These are phyloP conservation scores for Fusarium torreyae DNA, from an alignment of 2,329 filamentous ascomycete species.

Conservation along the genomic window DNA sequence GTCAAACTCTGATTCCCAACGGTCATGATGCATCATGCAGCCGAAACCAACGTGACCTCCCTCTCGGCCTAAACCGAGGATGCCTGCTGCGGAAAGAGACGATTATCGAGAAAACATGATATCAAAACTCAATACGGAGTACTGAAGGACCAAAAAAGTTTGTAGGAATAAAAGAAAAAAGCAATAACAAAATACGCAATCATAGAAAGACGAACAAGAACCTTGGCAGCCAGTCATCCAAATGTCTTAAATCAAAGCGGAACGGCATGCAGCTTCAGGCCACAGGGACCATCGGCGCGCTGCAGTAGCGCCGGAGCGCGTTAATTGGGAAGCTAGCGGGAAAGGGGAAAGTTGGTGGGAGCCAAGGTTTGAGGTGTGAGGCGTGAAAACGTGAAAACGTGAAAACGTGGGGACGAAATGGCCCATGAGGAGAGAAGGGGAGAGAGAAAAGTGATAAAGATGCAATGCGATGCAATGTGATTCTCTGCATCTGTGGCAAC, in stretches of 20 bases:
- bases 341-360: constrained; percentile 29
- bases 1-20: constrained; percentile 23
- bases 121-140: background rate
- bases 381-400: constrained; percentile 15
- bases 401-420: constrained; percentile 16
- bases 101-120: constrained; percentile 30
- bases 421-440: constrained; percentile 1
- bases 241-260: background rate
- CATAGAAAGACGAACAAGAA: constrained; percentile 1
- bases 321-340: constrained; percentile 2
- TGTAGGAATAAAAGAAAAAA: background rate
- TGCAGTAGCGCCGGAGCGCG: constrained; percentile 20
- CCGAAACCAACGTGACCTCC: constrained; percentile 3
- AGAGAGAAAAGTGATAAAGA: constrained; percentile 15
- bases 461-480: constrained; percentile 10
- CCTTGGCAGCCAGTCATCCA: background rate
- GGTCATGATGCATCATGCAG: constrained; percentile 1
- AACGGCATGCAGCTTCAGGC: background rate
- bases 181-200: background rate
- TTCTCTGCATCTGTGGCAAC: constrained; percentile 6
- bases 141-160: background rate
- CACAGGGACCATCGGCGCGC: constrained; percentile 6
- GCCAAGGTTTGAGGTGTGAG: constrained; percentile 13
- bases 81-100: constrained; percentile 40
- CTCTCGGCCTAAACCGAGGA: background rate